Evolutionary conservation across 805 yeast genomes (phyloP).

Genomic region (Metschnikowia picachoensis): DNA sequence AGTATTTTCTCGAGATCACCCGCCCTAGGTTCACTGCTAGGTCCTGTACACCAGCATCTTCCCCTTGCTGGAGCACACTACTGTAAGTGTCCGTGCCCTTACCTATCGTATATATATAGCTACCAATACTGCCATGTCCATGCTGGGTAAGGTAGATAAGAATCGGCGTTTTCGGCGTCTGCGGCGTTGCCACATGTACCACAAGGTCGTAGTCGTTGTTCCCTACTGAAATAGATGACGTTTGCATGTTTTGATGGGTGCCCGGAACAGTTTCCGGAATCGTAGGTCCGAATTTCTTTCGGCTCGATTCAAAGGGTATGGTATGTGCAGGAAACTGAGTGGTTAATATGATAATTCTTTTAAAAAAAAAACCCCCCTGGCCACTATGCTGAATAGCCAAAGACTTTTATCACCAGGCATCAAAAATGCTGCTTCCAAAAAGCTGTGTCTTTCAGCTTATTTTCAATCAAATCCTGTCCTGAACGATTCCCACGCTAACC

Average conservation of each 20-base stretch:
- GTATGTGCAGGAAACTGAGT: too few species aligned
- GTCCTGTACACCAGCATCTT: constrained; percentile 40
- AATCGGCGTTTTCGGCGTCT: constrained; percentile 20
- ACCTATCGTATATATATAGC: constrained; percentile 42
- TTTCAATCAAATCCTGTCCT: too few species aligned
- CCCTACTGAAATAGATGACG: constrained; percentile 11
- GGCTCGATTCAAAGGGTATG: too few species aligned
- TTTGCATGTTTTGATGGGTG: constrained; percentile 8
- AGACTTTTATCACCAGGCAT: too few species aligned
- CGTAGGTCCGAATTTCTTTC: too few species aligned
- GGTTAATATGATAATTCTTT: too few species aligned
- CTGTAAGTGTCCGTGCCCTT: constrained; percentile 27
- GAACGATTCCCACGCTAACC: too few species aligned
- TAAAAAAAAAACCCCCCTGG: too few species aligned
- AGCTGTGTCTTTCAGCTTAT: too few species aligned
- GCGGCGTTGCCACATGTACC: constrained; percentile 8
- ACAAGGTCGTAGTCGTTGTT: constrained; percentile 14
- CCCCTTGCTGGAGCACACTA: constrained; percentile 42
- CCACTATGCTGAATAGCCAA: too few species aligned
- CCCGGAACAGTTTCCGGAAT: too few species aligned
- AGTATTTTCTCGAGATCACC: constrained; percentile 37
- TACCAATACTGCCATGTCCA: constrained; percentile 32
- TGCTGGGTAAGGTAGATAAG: constrained; percentile 29
- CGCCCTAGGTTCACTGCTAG: constrained; percentile 40
- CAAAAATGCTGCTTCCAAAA: too few species aligned